Evolutionary conservation across 169 alveolate genomes (phyloP).

Genomic region (Cryptosporidium baileyi): DNA sequence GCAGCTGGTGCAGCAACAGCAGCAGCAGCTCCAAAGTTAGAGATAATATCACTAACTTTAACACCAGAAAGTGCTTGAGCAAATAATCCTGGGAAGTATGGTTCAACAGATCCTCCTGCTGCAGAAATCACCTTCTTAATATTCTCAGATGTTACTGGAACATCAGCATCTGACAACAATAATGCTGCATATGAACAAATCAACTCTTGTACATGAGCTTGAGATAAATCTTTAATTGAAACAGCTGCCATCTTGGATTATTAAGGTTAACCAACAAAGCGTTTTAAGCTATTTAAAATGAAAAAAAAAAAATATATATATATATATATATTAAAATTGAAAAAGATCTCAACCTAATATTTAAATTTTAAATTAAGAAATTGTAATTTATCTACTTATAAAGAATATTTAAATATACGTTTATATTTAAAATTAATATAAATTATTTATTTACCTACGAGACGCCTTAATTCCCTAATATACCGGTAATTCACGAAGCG

Average conservation of each 20-base stretch:
- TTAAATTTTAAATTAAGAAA: neutral
- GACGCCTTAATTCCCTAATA: no score
- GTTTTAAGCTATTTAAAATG: slow-evolving; percentile 66
- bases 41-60: slow-evolving; percentile 35
- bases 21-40: slow-evolving; percentile 56
- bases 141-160: slow-evolving; percentile 57
- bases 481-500: no score
- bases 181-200: slow-evolving; percentile 67
- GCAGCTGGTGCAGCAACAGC: slow-evolving; percentile 60
- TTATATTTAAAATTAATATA: neutral
- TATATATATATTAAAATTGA: neutral
- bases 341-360: neutral
- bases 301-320: neutral
- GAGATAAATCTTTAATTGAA: slow-evolving; percentile 26
- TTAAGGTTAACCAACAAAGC: slow-evolving; percentile 69
- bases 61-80: slow-evolving; percentile 61
- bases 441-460: neutral
- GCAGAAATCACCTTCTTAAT: slow-evolving; percentile 60
- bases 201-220: slow-evolving; percentile 54
- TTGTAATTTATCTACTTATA: neutral
- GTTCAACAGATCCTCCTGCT: slow-evolving; percentile 63
- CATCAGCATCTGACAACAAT: slow-evolving; percentile 43
- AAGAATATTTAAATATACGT: neutral
- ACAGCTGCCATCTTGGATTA: slow-evolving; percentile 72
- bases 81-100: slow-evolving; percentile 63